These are phyloP conservation scores for Penicillium vulpinum DNA, from an alignment of 2,329 filamentous ascomycete genomes.

Conservation along the genomic window DNA sequence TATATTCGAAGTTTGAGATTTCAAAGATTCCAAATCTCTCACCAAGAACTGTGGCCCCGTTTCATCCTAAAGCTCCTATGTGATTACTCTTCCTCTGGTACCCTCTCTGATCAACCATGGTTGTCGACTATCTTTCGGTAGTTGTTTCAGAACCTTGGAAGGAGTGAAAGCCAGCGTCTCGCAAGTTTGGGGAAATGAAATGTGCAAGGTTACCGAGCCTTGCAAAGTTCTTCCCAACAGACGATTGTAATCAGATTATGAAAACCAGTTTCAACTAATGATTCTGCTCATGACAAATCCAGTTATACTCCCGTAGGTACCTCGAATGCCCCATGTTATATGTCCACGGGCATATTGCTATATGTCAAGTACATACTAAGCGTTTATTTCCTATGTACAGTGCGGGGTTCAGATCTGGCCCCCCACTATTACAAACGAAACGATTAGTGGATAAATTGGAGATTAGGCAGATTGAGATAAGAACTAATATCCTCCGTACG, in stretches of 20 bases:
- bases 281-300: not conserved
- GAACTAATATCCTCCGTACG: not conserved
- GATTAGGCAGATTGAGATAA: not conserved
- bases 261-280: not conserved
- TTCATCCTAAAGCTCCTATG: not conserved
- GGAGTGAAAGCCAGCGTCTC: not conserved
- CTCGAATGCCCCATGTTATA: not conserved
- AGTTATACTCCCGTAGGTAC: not conserved
- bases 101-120: not conserved
- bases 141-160: not conserved
- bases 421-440: not conserved
- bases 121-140: not conserved
- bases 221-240: not conserved
- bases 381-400: not conserved
- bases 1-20: not conserved
- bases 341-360: too few species aligned
- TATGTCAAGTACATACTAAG: too few species aligned
- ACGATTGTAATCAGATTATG: not conserved
- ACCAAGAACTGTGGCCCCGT: not conserved
- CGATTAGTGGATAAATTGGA: constrained; percentile 4
- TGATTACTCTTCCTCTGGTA: not conserved
- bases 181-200: not conserved
- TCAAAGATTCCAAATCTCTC: not conserved
- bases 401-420: not conserved
- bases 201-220: not conserved